A percentile compares a stretch with the other conserved stretches of the same genome.
Evolutionary conservation across 2,329 filamentous ascomycete species (phyloP).

Genomic region (Exophiala viscosa): DNA sequence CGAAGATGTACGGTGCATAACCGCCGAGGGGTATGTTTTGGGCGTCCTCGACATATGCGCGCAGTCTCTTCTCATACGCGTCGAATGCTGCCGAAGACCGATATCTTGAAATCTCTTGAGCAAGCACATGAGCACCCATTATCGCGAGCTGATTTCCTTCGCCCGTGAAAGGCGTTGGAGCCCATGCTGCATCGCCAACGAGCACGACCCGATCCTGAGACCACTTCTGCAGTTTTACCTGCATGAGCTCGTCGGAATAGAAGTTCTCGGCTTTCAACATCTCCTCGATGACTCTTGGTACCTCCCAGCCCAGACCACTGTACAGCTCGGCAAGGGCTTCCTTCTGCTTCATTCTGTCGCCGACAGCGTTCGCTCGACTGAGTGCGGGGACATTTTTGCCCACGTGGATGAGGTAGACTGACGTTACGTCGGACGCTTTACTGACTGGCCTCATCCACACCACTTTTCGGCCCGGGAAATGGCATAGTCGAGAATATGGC

Average conservation of each 20-base stretch:
- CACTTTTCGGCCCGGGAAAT: constrained; percentile 20
- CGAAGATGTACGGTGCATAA: constrained; percentile 18
- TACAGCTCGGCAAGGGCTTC: constrained; percentile 21
- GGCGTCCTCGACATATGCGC: constrained; percentile 15
- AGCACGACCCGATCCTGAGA: constrained; percentile 23
- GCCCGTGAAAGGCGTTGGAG: constrained; percentile 17
- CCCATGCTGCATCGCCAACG: constrained; percentile 25
- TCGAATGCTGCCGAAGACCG: constrained; percentile 9
- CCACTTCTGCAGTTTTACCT: constrained; percentile 25
- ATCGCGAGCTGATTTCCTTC: constrained; percentile 15
- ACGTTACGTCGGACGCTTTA: constrained; percentile 16
- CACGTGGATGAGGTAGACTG: constrained; percentile 21
- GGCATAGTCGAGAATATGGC: constrained; percentile 8
- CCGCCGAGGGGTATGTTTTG: constrained; percentile 18
- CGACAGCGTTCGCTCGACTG: constrained; percentile 13
- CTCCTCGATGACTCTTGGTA: constrained; percentile 14
- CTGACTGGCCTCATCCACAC: constrained; percentile 15
- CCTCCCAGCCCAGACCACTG: constrained; percentile 21
- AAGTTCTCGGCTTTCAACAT: constrained; percentile 24
- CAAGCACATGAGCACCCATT: constrained; percentile 16
- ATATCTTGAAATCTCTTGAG: constrained; percentile 11
- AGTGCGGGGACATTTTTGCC: constrained; percentile 1
- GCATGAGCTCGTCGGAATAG: constrained; percentile 24
- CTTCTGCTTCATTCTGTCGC: constrained; percentile 23
- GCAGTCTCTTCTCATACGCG: constrained; percentile 14